phyloP scores from a whole-genome alignment of 176 grass and related monocot species.

The Ensete ventricosum region DNA sequence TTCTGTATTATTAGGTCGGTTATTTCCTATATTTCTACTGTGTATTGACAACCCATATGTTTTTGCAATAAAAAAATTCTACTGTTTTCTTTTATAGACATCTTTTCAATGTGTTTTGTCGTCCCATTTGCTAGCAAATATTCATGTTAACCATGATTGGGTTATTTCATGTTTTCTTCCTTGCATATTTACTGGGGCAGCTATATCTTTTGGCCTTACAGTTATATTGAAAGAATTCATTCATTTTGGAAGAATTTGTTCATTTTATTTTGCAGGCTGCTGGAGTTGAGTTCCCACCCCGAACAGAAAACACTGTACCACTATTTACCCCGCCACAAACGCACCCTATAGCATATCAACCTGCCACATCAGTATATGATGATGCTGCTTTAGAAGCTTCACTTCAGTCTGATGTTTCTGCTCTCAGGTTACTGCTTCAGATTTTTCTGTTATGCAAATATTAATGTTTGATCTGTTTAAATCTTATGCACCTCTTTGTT shows the following conservation, averaged over 20 bases:
- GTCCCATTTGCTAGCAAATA: background rate
- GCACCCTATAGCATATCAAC: conserved; percentile 52
- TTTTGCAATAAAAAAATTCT: background rate
- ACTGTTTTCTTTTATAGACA: background rate
- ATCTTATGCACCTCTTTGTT: background rate
- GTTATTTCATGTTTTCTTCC: too few species aligned
- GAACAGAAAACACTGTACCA: conserved; percentile 56
- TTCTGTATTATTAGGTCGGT: background rate
- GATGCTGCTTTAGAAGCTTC: conserved; percentile 71
- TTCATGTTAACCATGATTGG: background rate
- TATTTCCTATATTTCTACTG: too few species aligned
- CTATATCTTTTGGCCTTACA: too few species aligned
- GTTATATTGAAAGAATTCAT: too few species aligned
- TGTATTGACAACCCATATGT: background rate
- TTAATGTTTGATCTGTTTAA: conserved; percentile 19
- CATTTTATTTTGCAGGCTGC: conserved; percentile 42
- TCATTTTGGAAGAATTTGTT: conserved; percentile 11
- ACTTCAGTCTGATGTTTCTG: conserved; percentile 57
- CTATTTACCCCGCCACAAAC: conserved; percentile 90
- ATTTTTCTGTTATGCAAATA: conserved; percentile 6
- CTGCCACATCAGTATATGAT: conserved; percentile 54
- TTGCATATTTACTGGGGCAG: too few species aligned
- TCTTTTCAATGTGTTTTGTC: background rate
- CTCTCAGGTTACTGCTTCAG: conserved; percentile 42
- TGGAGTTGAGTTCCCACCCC: conserved; percentile 94